Conservation (phyloP, 129 eudicot species). For the Saussurea involucrata region DNA sequence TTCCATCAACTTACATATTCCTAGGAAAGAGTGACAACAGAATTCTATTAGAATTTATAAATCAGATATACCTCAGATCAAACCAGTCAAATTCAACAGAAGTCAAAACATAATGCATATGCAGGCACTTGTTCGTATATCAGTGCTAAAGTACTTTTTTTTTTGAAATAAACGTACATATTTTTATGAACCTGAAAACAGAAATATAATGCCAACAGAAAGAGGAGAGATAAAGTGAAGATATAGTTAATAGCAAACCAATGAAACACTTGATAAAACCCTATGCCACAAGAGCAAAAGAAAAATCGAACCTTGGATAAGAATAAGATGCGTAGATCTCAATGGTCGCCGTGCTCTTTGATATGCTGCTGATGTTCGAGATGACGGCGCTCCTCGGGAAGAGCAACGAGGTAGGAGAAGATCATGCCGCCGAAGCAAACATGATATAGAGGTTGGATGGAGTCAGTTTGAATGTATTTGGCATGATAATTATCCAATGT, state of each 20-base stretch:
- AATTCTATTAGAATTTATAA: neutral
- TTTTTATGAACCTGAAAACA: neutral
- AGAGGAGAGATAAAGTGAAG: neutral
- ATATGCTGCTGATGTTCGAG: slow-evolving; percentile 66
- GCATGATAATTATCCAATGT: slow-evolving; percentile 65
- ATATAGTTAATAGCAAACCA: neutral
- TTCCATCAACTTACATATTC: neutral
- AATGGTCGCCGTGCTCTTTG: slow-evolving; percentile 43
- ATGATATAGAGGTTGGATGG: slow-evolving; percentile 62
- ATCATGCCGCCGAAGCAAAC: slow-evolving; percentile 82
- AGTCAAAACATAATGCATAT: neutral
- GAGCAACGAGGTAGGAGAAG: slow-evolving; percentile 76
- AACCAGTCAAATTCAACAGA: neutral
- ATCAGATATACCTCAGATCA: neutral
- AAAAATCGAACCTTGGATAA: neutral
- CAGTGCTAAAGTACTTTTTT: neutral
- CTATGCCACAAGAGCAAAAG: neutral
- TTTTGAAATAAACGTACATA: too few species aligned
- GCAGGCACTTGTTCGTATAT: neutral
- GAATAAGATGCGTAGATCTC: slow-evolving; percentile 4
- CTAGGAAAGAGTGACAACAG: neutral
- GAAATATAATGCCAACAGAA: neutral
- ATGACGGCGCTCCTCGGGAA: slow-evolving; percentile 94
- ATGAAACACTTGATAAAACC: neutral
- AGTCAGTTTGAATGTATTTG: slow-evolving; percentile 69